Evolutionary conservation across 1,284 basidiomycete species (phyloP).

Genomic region (Microbotryum saponariae): DNA sequence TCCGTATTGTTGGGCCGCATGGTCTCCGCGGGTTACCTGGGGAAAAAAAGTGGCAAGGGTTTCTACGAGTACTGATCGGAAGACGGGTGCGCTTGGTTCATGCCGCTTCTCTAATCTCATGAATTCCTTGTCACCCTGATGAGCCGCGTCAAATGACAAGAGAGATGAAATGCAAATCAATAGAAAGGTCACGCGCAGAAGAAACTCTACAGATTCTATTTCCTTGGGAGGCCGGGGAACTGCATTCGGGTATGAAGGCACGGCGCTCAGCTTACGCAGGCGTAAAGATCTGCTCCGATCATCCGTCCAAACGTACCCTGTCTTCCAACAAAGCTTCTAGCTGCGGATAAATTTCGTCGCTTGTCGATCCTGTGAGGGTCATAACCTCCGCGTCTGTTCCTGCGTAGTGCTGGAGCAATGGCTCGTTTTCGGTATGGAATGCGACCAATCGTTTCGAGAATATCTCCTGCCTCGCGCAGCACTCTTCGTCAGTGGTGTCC

Average conservation of each 20-base stretch:
- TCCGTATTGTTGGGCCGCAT: slow-evolving; percentile 81
- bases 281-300: background rate
- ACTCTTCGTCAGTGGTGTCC: no score
- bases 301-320: slow-evolving; percentile 22
- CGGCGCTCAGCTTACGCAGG: background rate
- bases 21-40: slow-evolving; percentile 93
- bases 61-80: slow-evolving; percentile 56
- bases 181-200: no score
- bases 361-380: slow-evolving; percentile 70
- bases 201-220: background rate
- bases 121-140: no score
- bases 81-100: no score
- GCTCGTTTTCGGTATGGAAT: slow-evolving; percentile 82
- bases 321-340: slow-evolving; percentile 56
- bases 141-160: no score
- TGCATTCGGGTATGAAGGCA: background rate
- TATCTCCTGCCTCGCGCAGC: slow-evolving; percentile 53
- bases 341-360: slow-evolving; percentile 87
- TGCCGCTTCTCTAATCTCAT: no score
- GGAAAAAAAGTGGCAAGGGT: slow-evolving; percentile 66
- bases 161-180: no score
- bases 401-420: slow-evolving; percentile 71
- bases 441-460: slow-evolving; percentile 70
- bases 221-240: slow-evolving; percentile 5
- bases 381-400: slow-evolving; percentile 49